These are phyloP conservation scores for Dissophora ornata DNA, from an alignment of 192 early-diverging fungal species.

Conservation along the genomic window DNA sequence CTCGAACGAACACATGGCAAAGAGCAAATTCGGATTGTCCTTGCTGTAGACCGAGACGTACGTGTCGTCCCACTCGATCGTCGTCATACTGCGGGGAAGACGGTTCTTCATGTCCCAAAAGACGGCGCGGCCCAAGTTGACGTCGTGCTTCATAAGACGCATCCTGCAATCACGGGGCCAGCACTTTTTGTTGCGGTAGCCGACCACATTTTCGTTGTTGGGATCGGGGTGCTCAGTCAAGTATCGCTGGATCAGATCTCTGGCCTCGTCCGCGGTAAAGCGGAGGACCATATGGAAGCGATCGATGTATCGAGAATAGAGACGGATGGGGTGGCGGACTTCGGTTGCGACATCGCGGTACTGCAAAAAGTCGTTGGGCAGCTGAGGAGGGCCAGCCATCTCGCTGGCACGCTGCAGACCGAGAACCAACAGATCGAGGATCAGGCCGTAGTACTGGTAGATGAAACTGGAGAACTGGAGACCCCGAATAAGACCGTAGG, in stretches of 20 bases:
- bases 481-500: constrained; percentile 96
- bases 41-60: constrained; percentile 97
- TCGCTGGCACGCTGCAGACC: constrained; percentile 95
- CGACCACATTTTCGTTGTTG: constrained; percentile 98
- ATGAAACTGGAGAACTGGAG: constrained; percentile 98
- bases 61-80: constrained; percentile 97
- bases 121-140: constrained; percentile 95
- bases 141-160: constrained; percentile 99
- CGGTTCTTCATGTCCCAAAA: constrained; percentile 99
- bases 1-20: constrained; percentile 94
- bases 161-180: constrained; percentile 98
- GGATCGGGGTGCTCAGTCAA: constrained; percentile 98
- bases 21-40: constrained; percentile 98
- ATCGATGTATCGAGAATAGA: constrained; percentile 97
- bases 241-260: constrained; percentile 96
- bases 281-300: constrained; percentile 93
- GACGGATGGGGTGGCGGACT: constrained; percentile 94
- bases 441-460: constrained; percentile 98
- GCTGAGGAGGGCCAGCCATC: constrained; percentile 93
- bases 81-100: constrained; percentile 95
- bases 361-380: constrained; percentile 98
- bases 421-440: constrained; percentile 93
- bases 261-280: constrained; percentile 92
- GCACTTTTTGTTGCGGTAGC: constrained; percentile 98
- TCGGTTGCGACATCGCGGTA: constrained; percentile 92